Base-by-base conservation (phyloP, 225 moss, liverwort and hornwort genomes). In the Neckera pumila region DNA sequence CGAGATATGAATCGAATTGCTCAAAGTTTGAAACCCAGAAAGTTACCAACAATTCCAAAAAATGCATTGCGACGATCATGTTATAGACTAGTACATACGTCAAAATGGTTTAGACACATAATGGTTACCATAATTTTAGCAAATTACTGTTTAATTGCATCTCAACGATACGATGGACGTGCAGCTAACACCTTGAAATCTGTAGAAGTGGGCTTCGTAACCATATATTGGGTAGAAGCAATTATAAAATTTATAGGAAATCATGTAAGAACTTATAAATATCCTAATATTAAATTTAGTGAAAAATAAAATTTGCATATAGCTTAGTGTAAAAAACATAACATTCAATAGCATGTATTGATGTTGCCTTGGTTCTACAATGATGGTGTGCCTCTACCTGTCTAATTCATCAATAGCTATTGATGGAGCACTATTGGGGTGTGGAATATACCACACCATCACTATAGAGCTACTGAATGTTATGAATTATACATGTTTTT, bases 1-100 rank as follows among this genome's bases (percentile, higher is more conserved):
- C 86, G 98, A 62, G 98, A 98, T 67, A 97, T 96, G 90, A 98
- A 98, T 84, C 93, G 98, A n/a, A 92, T 98, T 80, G 95, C 91
- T n/a, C 98, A 97, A 86, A 93, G 95, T 84, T 90, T 98, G 11
- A 86, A 49, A 18, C 95, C 98, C 6, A 90, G 51, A 49, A 92
- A 92, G 10, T 67, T 95, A 73, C 92, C 95, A 25, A 89, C 79
- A 78, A 69, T 92, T 60, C 90, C 93, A 4, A 2, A 4, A 49
- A 60, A 86, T 61, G 1, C 30, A 36, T 8, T 89, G 2, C 88
- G 88, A 45, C 40, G 9, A 22, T 14, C 28, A 20, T 97, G 97
- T 81, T 94, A 92, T 54, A 89, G 3, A 76, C 11, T 96, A 51
- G 78, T 88, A 80, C 94, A 87, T 88, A 89, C 56, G 10, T 93